Conservation (phyloP, 2,329 filamentous ascomycete species). For the Aspergillus transmontanensis region DNA sequence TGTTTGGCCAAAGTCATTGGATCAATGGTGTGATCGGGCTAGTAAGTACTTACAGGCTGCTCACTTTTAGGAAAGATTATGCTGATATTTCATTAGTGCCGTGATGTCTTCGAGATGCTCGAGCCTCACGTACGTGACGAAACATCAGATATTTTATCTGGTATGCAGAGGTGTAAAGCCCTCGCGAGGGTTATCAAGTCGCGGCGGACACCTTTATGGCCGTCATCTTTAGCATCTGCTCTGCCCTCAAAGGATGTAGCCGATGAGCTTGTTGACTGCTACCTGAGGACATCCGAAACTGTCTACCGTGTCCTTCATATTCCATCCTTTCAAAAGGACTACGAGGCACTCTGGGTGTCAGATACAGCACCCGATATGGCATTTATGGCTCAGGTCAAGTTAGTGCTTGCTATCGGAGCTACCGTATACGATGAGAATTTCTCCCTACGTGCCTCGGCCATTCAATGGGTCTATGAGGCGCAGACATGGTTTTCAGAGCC, state of each 20-base stretch:
- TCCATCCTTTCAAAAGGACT: conserved; percentile 58
- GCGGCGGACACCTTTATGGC: conserved; percentile 53
- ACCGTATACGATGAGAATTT: conserved; percentile 54
- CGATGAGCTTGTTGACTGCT: conserved; percentile 55
- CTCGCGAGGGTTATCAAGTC: conserved; percentile 58
- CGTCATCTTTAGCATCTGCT: conserved; percentile 41
- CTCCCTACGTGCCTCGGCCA: conserved; percentile 52
- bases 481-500: conserved; percentile 59
- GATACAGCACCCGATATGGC: conserved; percentile 34
- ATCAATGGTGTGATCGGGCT: conserved; percentile 50
- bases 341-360: conserved; percentile 54
- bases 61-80: background rate
- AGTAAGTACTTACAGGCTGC: conserved; percentile 36
- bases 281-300: conserved; percentile 59
- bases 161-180: conserved; percentile 55
- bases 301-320: conserved; percentile 60
- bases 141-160: conserved; percentile 36
- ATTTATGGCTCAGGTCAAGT: conserved; percentile 60
- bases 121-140: conserved; percentile 46
- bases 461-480: conserved; percentile 61
- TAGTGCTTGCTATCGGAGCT: conserved; percentile 61
- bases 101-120: conserved; percentile 45
- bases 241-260: conserved; percentile 50
- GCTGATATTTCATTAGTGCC: conserved; percentile 15
- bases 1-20: conserved; percentile 61